Base-by-base conservation (phyloP, 805 yeast species). In the Kuraishia molischiana region DNA sequence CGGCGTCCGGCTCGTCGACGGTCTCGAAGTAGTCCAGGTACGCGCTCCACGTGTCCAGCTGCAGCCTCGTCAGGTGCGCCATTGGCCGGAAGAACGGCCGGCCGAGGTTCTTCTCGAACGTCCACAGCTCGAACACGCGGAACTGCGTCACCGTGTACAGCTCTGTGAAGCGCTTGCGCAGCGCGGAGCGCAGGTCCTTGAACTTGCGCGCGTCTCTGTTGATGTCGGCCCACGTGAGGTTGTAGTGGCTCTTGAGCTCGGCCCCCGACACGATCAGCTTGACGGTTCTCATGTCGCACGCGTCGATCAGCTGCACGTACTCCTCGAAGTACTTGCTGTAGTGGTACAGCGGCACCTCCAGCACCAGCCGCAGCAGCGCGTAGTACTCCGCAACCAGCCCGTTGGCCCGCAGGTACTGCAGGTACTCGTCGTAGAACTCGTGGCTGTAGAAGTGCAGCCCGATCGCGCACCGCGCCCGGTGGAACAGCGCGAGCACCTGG, bases 261-360 rank as follows among this genome's bases (percentile, higher is more conserved):
- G 48, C 46, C 29, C 39, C 36, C 5, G 52, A 34, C 19, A 56
- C 34, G 8, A 59, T 37, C 34, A 43, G 50, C 36, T 54, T 46
- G 34, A 54, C 42, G 4, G 54, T 48, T 24, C 48, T 40, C 38
- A 50, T n/a, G 35, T 54, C 44, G 3, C 56, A 58, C n/a, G 44
- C 42, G 38, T 67, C 66, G 1, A 69, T 42, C 11, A 63, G 48
- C 10, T 53, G 44, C 19, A 66, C 48, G 40, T 63, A 58, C 14
- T 56, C 47, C 37, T 62, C 58, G 54, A 62, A 72, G 42, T 73
- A 71, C 35, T 62, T 58, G 9, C 70, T 56, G 47, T 65, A 77
- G 45, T 73, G 71, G 51, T 75, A 73, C 10, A 70, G 44, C 0
- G 85, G 85, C 0, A 78, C 50, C 43, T 77, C 83, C 17, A 75